Conservation (phyloP, 306 rosid genomes). For the Pterocarpus macrocarpus region DNA sequence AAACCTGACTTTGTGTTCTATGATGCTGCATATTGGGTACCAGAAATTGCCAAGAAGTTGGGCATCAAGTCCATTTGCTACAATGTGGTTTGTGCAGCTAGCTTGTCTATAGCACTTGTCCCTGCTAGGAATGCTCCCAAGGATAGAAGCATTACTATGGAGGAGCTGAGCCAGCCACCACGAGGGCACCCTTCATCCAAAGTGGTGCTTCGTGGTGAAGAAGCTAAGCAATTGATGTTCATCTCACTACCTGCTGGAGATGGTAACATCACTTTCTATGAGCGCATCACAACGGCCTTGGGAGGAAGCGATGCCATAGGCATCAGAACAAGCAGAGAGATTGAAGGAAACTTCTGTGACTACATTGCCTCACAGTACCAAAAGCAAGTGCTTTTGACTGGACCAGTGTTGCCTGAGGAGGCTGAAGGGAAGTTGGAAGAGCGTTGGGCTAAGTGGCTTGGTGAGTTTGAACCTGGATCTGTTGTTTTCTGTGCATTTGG, state of each 20-base stretch:
- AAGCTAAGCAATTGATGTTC: conserved; percentile 42
- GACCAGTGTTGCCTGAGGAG: conserved; percentile 48
- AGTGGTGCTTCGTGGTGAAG: conserved; percentile 53
- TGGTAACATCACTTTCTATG: conserved; percentile 45
- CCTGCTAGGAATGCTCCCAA: conserved; percentile 41
- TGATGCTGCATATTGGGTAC: conserved; percentile 62
- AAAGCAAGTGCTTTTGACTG: conserved; percentile 55
- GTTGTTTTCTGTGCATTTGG: conserved; percentile 74
- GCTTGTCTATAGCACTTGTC: conserved; percentile 47
- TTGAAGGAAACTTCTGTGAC: conserved; percentile 58
- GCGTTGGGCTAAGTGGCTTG: conserved; percentile 52
- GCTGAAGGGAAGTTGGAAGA: conserved; percentile 32
- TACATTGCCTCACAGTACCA: conserved; percentile 50
- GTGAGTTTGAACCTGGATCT: conserved; percentile 36
- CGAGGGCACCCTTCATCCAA: conserved; percentile 63
- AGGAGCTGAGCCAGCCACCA: conserved; percentile 56
- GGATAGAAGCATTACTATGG: conserved; percentile 45
- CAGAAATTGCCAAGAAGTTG: conserved; percentile 9
- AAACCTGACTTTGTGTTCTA: conserved; percentile 54
- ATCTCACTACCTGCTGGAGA: conserved; percentile 57
- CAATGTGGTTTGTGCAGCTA: conserved; percentile 54
- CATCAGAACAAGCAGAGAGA: conserved; percentile 59
- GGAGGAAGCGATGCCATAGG: conserved; percentile 57
- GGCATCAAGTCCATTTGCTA: conserved; percentile 51
- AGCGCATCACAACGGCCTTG: conserved; percentile 39